Base-by-base conservation (phyloP, 108 stramenopile species). In the Fistulifera solaris region DNA sequence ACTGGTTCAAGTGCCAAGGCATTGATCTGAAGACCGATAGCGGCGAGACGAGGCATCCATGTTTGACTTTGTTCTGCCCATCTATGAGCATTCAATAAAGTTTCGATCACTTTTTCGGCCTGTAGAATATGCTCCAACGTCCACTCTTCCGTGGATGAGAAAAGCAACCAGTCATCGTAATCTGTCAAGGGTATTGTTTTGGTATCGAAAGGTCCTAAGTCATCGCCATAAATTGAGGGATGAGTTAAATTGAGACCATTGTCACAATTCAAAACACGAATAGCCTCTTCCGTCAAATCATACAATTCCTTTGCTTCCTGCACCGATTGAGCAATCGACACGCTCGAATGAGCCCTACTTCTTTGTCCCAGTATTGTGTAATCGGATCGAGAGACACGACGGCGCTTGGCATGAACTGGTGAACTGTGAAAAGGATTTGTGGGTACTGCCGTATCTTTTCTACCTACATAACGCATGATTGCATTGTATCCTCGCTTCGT, bases 141-240 rank as follows among this genome's bases (percentile, higher is more conserved):
- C 55, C 48, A 69, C 23, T 60, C 54, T 54, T 80, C 70, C 21
- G 77, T 59, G 25, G 45, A 49, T 31, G 70, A 48, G 0, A 67
- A 51, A 38, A 45, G 14, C 12, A 89, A n/a, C 83, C 87, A 89
- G 61, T 85, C 87, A 51, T 89, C 83, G 38, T 89, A 73, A 56
- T 89, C 87, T 13, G 75, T 73, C n/a, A 70, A 72, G 16, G 65
- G 43, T 31, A 56, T 52, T 17, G 61, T 56, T 39, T 26, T 22
- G n/a, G 62, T 73, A 28, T 85, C 64, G 24, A 26, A 59, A 17
- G 78, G 75, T 40, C 49, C 47, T 0, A 62, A 62, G 28, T 68
- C 52, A 7, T 48, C 57, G 5, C 63, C 75, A 50, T 83, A 89
- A 44, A 83, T 54, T 40, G 83, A 78, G 19, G 85, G 81, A 27